Evolutionary conservation across 257 asterid species (phyloP).

Genomic region (Gynochthodes officinalis): DNA sequence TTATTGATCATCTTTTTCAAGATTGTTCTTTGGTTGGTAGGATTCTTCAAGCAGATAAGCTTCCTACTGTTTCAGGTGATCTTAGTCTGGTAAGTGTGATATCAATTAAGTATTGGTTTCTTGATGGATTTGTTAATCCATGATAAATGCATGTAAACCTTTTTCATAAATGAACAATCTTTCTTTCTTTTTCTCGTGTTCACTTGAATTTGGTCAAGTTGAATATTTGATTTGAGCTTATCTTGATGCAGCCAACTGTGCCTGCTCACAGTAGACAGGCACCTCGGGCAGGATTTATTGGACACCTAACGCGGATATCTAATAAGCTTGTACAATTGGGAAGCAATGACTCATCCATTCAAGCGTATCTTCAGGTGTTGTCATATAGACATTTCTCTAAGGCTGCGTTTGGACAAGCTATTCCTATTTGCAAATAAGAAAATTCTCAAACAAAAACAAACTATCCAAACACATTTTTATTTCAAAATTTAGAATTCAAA

Average conservation of each 20-base stretch:
- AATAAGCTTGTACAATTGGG: constrained; percentile 75
- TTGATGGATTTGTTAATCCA: not conserved
- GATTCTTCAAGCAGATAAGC: constrained; percentile 69
- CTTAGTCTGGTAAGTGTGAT: constrained; percentile 45
- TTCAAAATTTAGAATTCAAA: too few species aligned
- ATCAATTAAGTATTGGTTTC: not conserved
- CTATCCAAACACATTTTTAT: too few species aligned
- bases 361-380: constrained; percentile 69
- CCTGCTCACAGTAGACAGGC: constrained; percentile 61
- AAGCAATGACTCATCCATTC: constrained; percentile 46
- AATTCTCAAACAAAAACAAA: too few species aligned
- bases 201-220: not conserved
- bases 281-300: constrained; percentile 81
- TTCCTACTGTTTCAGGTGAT: constrained; percentile 54
- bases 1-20: constrained; percentile 65
- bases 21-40: constrained; percentile 69
- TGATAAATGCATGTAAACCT: not conserved
- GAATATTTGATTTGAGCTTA: constrained; percentile 16
- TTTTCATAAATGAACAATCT: not conserved
- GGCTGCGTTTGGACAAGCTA: too few species aligned
- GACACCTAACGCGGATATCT: constrained; percentile 79
- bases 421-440: too few species aligned
- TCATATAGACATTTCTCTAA: not conserved
- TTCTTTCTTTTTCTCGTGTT: not conserved
- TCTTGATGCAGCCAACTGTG: constrained; percentile 66